These are phyloP conservation scores for Neurospora discreta DNA, from an alignment of 495 filamentous ascomycete species.

Conservation along the genomic window DNA sequence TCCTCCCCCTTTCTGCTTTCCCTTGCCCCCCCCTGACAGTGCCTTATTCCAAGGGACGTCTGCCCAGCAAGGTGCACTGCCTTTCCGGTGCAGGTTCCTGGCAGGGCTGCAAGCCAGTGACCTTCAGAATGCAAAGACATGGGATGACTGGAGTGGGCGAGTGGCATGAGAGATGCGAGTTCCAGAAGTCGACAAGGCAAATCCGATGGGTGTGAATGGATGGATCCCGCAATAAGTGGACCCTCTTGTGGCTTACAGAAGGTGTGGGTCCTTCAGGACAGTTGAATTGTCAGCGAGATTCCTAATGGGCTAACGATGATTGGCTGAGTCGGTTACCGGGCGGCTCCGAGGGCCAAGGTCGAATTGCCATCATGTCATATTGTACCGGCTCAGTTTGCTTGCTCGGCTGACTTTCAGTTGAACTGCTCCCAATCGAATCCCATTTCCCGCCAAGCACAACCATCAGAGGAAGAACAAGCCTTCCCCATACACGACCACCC, in stretches of 20 bases:
- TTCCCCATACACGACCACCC: background rate
- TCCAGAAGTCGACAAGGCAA: background rate
- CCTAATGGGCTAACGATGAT: constrained; percentile 25
- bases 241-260: background rate
- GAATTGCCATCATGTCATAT: constrained; percentile 31
- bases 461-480: background rate
- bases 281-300: constrained; percentile 1
- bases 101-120: background rate
- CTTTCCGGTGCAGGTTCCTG: background rate
- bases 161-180: background rate
- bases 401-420: constrained; percentile 10
- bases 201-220: background rate
- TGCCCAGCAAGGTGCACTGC: background rate
- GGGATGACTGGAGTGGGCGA: background rate
- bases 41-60: background rate
- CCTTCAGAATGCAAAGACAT: background rate
- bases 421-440: background rate
- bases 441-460: background rate
- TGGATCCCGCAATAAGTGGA: background rate
- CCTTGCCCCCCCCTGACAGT: background rate
- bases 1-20: background rate
- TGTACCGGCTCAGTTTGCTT: background rate
- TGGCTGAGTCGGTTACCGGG: constrained; percentile 29
- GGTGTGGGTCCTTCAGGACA: background rate
- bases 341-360: constrained; percentile 7